Percentiles rank a stretch among this genome's conserved stretches.
Conservation (phyloP, 2,329 filamentous ascomycete genomes). For the Penicillium sp. region DNA sequence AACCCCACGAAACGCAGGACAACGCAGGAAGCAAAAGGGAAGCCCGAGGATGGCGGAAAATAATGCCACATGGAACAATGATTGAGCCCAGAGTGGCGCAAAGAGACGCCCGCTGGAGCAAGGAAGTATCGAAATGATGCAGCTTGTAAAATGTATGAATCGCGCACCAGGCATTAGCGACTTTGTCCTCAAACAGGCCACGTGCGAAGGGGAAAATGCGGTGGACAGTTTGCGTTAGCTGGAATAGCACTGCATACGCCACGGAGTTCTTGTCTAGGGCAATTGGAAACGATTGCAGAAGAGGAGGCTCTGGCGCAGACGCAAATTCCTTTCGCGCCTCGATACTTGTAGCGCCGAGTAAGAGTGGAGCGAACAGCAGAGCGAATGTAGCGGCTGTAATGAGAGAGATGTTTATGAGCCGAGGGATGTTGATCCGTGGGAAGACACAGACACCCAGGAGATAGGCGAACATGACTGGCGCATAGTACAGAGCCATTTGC, state of each 20-base stretch:
- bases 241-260: slow-evolving; percentile 74
- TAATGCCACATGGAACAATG: slow-evolving; percentile 72
- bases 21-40: slow-evolving; percentile 77
- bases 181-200: slow-evolving; percentile 98
- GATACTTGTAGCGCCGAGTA: slow-evolving; percentile 71
- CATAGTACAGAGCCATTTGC: slow-evolving; percentile 98
- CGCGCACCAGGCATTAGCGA: slow-evolving; percentile 97
- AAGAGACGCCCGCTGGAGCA: slow-evolving; percentile 76
- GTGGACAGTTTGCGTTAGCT: slow-evolving; percentile 80
- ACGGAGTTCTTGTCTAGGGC: slow-evolving; percentile 64
- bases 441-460: slow-evolving; percentile 83
- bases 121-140: slow-evolving; percentile 65
- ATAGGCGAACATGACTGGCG: slow-evolving; percentile 88
- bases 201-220: slow-evolving; percentile 94
- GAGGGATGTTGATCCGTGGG: slow-evolving; percentile 65
- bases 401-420: slow-evolving; percentile 73
- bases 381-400: slow-evolving; percentile 73
- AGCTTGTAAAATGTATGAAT: slow-evolving; percentile 89
- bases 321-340: slow-evolving; percentile 63
- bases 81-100: slow-evolving; percentile 74
- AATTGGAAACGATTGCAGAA: slow-evolving; percentile 58
- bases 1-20: slow-evolving; percentile 86
- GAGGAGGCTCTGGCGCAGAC: slow-evolving; percentile 62
- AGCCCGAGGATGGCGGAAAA: slow-evolving; percentile 76
- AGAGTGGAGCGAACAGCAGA: slow-evolving; percentile 71